phyloP scores from a whole-genome alignment of 441 rosid species.

The Melastoma candidum region DNA sequence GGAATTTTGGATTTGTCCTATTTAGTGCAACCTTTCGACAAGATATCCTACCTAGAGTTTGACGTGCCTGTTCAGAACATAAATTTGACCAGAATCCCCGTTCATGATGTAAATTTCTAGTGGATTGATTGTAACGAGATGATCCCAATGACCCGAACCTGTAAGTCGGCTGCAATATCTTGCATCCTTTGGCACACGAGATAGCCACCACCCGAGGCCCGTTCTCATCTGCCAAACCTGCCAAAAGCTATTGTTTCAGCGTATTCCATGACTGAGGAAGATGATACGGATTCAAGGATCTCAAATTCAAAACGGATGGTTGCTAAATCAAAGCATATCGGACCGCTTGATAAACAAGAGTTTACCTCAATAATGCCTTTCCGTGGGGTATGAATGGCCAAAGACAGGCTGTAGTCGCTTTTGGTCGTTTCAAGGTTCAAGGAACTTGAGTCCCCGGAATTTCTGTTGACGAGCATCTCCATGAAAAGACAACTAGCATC shows the following conservation, averaged over 20 bases:
- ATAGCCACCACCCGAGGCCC: slow-evolving; percentile 59
- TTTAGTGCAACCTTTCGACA: too few species aligned
- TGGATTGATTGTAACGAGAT: slow-evolving; percentile 57
- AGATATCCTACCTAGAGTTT: slow-evolving; percentile 19
- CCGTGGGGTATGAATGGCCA: slow-evolving; percentile 92
- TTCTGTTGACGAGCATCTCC: slow-evolving; percentile 76
- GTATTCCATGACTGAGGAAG: too few species aligned
- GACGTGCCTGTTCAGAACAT: slow-evolving; percentile 57
- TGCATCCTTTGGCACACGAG: slow-evolving; percentile 66
- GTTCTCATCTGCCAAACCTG: slow-evolving; percentile 99
- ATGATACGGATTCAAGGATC: too few species aligned
- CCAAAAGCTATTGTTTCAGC: not conserved
- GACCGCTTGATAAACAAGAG: not conserved
- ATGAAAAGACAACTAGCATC: slow-evolving; percentile 89
- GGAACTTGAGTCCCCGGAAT: slow-evolving; percentile 35
- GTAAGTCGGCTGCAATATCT: slow-evolving; percentile 69
- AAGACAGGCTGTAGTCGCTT: slow-evolving; percentile 86
- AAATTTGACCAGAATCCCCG: slow-evolving; percentile 83
- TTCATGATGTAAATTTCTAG: slow-evolving; percentile 72
- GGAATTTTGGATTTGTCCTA: too few species aligned
- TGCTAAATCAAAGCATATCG: not conserved
- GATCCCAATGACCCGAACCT: slow-evolving; percentile 60
- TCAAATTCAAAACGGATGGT: too few species aligned
- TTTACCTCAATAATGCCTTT: slow-evolving; percentile 89
- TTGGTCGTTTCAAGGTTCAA: slow-evolving; percentile 43